Base-by-base conservation (phyloP, 75 land plant species). In the Pseudotsuga menziesii region DNA sequence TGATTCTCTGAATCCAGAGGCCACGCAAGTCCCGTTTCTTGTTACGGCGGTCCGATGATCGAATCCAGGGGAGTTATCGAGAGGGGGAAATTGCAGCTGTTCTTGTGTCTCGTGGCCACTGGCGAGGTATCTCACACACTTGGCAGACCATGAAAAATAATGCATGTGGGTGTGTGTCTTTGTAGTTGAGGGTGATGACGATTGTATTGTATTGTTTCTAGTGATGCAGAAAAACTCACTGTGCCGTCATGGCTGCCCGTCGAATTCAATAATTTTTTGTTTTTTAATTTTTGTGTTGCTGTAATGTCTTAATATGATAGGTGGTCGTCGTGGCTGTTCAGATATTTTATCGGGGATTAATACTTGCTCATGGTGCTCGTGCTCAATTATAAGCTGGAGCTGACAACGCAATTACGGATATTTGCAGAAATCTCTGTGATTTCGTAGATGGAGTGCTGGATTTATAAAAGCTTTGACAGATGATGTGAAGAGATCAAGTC, bases 21-120 rank as follows among this genome's bases (percentile, higher is more conserved):
- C 88, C 83, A 3, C 99, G 88, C 99, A 97, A 94, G 85, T 97
- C 99, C 11, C 99, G 80, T 87, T 94, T 97, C 87, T 97, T 97
- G 89, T 76, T 92, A 41, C 99, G 88, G 15, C 99, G 98, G 72
- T 97, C 99, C 25, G 23, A 23, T 20, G 54, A 9, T 69, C 52
- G 72, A 69, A 69, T 69, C 25, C 44, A 44, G 14, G 9, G 52
- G 4, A n/a, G 54, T 3, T 16, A 36, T 12, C 11, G 9, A 19
- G 72, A 20, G 48, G 20, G 48, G 20, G 19, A 67, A 35, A 39
- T n/a, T 36, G 44, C 48, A 35, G 52, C 72, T 69, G 72, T 41
- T 69, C 23, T 19, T 52, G 25, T 39, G 72, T 41, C 72, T 69
- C 48, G 72, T 69, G 72, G n/a, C n/a, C n/a, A n/a, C n/a, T n/a